These are phyloP conservation scores for Apiospora arundinis DNA, from an alignment of 2,329 filamentous ascomycete species.

Conservation along the genomic window DNA sequence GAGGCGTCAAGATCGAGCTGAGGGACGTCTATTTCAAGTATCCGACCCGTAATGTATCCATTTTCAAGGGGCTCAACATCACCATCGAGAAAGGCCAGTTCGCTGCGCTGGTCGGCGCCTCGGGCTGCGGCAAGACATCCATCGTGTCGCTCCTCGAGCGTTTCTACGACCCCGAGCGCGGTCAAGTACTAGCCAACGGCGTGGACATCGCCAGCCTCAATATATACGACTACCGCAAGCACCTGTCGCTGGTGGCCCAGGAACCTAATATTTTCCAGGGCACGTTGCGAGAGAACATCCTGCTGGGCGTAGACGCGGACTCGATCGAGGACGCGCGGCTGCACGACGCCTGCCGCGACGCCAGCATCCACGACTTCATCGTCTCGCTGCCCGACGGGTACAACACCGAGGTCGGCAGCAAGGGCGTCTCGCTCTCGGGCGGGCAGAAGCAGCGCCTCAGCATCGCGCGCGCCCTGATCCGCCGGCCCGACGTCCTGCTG, in stretches of 20 bases:
- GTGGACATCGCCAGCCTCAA: constrained; percentile 64
- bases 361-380: constrained; percentile 81
- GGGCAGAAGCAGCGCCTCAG: constrained; percentile 75
- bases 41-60: constrained; percentile 60
- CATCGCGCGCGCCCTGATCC: constrained; percentile 72
- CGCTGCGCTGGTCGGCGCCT: constrained; percentile 72
- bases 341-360: constrained; percentile 61
- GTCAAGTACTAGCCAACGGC: constrained; percentile 69
- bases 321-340: constrained; percentile 58
- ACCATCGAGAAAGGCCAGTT: constrained; percentile 73
- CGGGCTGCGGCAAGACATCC: constrained; percentile 75
- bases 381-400: constrained; percentile 83
- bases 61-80: constrained; percentile 68
- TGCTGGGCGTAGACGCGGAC: constrained; percentile 65
- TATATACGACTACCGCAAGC: constrained; percentile 65
- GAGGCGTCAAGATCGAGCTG: constrained; percentile 63
- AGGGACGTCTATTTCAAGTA: constrained; percentile 65
- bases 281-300: constrained; percentile 67
- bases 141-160: constrained; percentile 70
- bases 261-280: constrained; percentile 76
- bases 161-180: constrained; percentile 73
- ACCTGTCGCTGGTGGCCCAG: constrained; percentile 75
- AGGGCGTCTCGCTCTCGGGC: constrained; percentile 71
- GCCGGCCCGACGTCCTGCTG: constrained; percentile 69
- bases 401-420: constrained; percentile 82